Evolutionary conservation across 192 early-diverging fungal genomes (phyloP).

Genomic region (Oehlia diaphana): DNA sequence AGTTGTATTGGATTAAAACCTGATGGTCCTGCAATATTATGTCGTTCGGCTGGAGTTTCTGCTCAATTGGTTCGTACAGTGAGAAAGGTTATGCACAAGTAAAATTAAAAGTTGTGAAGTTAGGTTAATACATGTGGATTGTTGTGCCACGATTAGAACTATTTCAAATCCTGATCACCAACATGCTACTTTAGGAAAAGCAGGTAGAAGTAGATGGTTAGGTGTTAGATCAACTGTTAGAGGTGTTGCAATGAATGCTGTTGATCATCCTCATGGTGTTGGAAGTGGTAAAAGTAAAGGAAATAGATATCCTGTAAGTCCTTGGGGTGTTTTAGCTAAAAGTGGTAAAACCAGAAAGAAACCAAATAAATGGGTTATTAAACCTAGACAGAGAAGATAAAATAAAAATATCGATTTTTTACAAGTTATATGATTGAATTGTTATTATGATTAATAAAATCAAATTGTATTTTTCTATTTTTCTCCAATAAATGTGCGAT

Average conservation of each 20-base stretch:
- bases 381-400: conserved; percentile 59
- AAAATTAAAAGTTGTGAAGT: conserved; percentile 84
- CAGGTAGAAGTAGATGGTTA: conserved; percentile 77
- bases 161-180: conserved; percentile 91
- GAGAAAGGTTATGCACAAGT: conserved; percentile 81
- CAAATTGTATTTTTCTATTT: too few relatives aligned
- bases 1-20: conserved; percentile 83
- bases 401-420: background rate
- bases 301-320: conserved; percentile 73
- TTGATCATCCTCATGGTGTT: conserved; percentile 98
- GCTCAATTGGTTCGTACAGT: conserved; percentile 80
- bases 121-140: conserved; percentile 78
- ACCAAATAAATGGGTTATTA: conserved; percentile 70
- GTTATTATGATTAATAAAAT: too few relatives aligned
- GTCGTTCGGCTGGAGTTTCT: conserved; percentile 83
- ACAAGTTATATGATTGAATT: too few relatives aligned
- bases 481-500: too few relatives aligned
- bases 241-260: conserved; percentile 92
- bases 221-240: conserved; percentile 90
- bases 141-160: conserved; percentile 85
- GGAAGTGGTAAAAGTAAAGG: conserved; percentile 93
- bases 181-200: conserved; percentile 84
- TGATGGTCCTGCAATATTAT: conserved; percentile 75
- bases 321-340: conserved; percentile 92
- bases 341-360: conserved; percentile 82